Evolutionary conservation across 1,284 basidiomycete genomes (phyloP).

Genomic region (Fomitopsis palustris): DNA sequence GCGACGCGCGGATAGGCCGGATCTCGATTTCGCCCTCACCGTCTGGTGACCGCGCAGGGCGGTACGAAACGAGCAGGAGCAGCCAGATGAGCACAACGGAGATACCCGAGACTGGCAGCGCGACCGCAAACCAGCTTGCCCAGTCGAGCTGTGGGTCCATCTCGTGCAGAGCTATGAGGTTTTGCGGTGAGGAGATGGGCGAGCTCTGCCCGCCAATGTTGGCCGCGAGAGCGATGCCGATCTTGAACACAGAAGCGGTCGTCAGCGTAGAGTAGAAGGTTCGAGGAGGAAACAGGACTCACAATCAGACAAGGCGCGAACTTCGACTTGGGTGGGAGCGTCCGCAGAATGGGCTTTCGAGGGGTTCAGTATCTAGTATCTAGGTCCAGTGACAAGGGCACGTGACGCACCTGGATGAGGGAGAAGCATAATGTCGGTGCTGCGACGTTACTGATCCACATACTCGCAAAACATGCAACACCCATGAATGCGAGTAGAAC

Average conservation of each 20-base stretch:
- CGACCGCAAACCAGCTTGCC: constrained; percentile 93
- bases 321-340: constrained; percentile 81
- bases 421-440: constrained; percentile 98
- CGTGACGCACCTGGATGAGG: constrained; percentile 74
- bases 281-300: constrained; percentile 29
- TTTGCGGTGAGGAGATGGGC: constrained; percentile 95
- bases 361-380: not conserved
- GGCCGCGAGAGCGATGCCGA: constrained; percentile 95
- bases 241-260: constrained; percentile 38
- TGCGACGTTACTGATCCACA: constrained; percentile 99
- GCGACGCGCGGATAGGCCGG: constrained; percentile 76
- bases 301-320: constrained; percentile 93
- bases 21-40: constrained; percentile 83
- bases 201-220: constrained; percentile 98
- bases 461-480: constrained; percentile 96
- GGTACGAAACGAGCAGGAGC: constrained; percentile 83
- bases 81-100: constrained; percentile 92
- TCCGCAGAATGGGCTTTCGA: constrained; percentile 85
- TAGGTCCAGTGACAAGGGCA: not conserved
- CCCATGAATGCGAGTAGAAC: constrained; percentile 95
- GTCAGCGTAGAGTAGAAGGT: not conserved
- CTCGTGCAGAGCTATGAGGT: constrained; percentile 85
- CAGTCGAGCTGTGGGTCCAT: constrained; percentile 91
- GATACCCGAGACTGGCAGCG: constrained; percentile 85
- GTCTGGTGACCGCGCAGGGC: constrained; percentile 62